These are phyloP conservation scores for Cerrena zonata DNA, from an alignment of 1,284 basidiomycete species.

Conservation along the genomic window DNA sequence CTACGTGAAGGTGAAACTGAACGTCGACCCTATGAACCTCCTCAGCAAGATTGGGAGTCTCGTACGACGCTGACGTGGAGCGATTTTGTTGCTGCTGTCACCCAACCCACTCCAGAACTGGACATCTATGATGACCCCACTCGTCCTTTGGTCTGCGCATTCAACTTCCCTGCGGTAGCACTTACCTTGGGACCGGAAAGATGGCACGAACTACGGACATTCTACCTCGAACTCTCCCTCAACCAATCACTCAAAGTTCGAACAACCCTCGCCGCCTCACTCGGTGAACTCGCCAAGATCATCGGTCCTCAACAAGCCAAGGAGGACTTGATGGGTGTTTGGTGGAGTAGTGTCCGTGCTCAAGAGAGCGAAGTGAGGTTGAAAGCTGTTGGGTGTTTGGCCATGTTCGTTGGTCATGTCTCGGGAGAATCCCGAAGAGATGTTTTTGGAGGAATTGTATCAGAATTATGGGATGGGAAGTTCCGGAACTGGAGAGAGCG, in stretches of 20 bases:
- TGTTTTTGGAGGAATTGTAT: conserved; percentile 41
- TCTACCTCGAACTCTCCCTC: conserved; percentile 63
- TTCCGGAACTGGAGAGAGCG: conserved; percentile 82
- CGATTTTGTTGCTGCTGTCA: conserved; percentile 19
- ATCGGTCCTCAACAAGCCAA: conserved; percentile 68
- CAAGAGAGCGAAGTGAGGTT: conserved; percentile 68
- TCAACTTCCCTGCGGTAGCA: conserved; percentile 90
- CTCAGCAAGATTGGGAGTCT: conserved; percentile 6
- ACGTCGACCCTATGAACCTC: conserved; percentile 8
- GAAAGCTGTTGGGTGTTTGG: conserved; percentile 62
- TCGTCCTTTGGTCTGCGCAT: conserved; percentile 83
- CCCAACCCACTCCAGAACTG: conserved; percentile 2
- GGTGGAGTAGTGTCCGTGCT: conserved; percentile 57
- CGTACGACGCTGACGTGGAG: conserved; percentile 19
- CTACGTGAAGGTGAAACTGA: conserved; percentile 21
- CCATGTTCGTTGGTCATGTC: conserved; percentile 54
- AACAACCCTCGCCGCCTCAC: conserved; percentile 76
- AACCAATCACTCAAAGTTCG: conserved; percentile 61
- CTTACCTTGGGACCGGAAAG: conserved; percentile 73
- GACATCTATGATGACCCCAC: conserved; percentile 49
- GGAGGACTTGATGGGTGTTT: conserved; percentile 70
- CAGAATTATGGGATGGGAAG: conserved; percentile 50
- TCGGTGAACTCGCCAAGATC: conserved; percentile 87
- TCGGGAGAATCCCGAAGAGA: conserved; percentile 42
- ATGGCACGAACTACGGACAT: conserved; percentile 73